Evolutionary conservation across 257 asterid species (phyloP), one percentile per base, ranked within the genome.

Genomic region (Solanum appendiculatum): DNA sequence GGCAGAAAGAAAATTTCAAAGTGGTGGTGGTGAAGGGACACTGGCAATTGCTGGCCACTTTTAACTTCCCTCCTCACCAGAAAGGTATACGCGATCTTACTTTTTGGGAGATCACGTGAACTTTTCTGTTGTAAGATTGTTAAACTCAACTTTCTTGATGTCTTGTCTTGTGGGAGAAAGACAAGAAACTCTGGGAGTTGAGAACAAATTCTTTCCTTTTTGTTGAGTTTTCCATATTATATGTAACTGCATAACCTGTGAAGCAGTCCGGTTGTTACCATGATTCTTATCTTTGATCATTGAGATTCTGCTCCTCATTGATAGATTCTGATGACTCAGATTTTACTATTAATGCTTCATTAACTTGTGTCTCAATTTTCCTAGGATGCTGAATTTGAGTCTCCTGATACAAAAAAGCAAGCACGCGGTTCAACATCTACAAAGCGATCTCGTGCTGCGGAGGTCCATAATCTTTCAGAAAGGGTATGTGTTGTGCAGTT

Each of bases 401-500:
- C 91, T 23, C 87, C 88, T 83, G 96, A 87, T 63, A 90, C 86
- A 48, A 92, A 95, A 87, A 93, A 89, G 84, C 92, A 88, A 83
- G 87, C 87, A 6, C 94, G 88, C 40, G 93, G 94, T 85, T 91
- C 97, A 37, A 63, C 95, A 21, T 91, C 94, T 20, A 89, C 94
- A 13, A 94, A 93, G 91, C 90, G 96, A 90, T 89, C 97, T 54
- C 98, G 99, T 31, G 94, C 97, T 86, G 95, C 99, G 5, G 95
- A 96, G 90, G 98, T 93, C 44, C 98, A 95, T 88, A 96, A 94
- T 89, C 95, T 90, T 34, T 95, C 87, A 1, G 87, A 86, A 69
- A 86, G 87, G 87, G 87, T 86, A 86, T 51, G 84, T 23, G 44
- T 25, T 48, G 23, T 34, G 29, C 36, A 73, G 40, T 58, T 85